These are phyloP conservation scores for Nicotiana noctiflora DNA, from an alignment of 257 asterid species.

Conservation along the genomic window DNA sequence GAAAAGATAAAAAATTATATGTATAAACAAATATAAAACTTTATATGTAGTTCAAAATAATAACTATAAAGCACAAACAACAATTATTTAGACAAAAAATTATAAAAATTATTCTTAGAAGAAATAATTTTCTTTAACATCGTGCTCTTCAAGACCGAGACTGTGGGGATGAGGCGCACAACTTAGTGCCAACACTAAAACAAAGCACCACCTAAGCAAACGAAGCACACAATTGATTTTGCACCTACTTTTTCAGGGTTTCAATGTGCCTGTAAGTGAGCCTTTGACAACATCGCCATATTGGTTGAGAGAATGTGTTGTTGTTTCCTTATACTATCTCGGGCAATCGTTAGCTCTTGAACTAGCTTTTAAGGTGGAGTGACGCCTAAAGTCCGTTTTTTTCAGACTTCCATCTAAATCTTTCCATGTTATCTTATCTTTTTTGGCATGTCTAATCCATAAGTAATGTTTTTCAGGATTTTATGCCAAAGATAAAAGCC, in stretches of 20 bases:
- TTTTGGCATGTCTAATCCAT: background rate
- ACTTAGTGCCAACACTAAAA: background rate
- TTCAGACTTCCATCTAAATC: background rate
- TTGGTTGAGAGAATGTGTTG: background rate
- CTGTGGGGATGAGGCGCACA: background rate
- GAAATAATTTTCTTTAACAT: background rate
- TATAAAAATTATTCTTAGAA: background rate
- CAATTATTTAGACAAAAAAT: too few relatives aligned
- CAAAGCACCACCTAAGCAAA: background rate
- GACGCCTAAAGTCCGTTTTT: background rate
- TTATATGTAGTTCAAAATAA: too few relatives aligned
- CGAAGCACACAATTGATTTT: background rate
- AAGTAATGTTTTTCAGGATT: constrained; percentile 42
- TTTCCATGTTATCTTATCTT: background rate
- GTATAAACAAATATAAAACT: too few relatives aligned
- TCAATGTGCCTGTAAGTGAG: background rate
- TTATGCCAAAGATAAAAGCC: constrained; percentile 48
- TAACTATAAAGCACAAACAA: too few relatives aligned
- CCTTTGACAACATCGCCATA: background rate
- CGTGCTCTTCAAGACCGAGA: too few relatives aligned
- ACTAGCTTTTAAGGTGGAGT: background rate
- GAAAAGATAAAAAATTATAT: too few relatives aligned
- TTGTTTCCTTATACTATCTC: background rate
- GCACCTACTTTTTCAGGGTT: background rate
- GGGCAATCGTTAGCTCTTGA: background rate